Base-by-base conservation (phyloP, 1,139 yeast species). In the Magnusiomyces ingens region DNA sequence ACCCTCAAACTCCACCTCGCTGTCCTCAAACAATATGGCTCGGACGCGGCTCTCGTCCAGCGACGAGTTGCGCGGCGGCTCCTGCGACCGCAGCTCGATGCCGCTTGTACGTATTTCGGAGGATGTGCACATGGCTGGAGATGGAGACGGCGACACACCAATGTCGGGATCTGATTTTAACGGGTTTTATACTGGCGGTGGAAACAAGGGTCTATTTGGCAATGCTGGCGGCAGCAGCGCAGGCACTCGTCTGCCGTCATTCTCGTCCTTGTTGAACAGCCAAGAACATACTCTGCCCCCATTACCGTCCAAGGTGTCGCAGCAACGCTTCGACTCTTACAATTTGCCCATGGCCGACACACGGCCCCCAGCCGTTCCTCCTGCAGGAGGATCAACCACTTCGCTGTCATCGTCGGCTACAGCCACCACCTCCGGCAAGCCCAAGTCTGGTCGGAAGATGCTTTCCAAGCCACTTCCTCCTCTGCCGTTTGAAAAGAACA, bases 381-480 rank as follows among this genome's bases (percentile, higher is more conserved):
- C 65, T 26, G 64, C 60, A 48, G 64, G 64, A 40, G 47, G 52
- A 44, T 53, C 53, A 41, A 38, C 37, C 15, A 35, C 36, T 26
- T 26, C 49, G 11, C 44, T 49, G 37, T 29, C 32, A 5, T 26
- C 32, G 4, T 26, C 32, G 32, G 32, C 32, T 26, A 26, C 32
- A 5, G 32, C 8, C 32, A 41, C 21, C 8, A 45, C 42, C 8
- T 6, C 17, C n/a, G 6, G 37, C 5, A 17, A 12, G 22, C 13
- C 15, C 5, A 17, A 12, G 22, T 13, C 15, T 8, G 29, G 44
- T 12, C 17, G 44, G 8, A 47, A 47, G 44, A 17, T 21, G 15
- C 50, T 60, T 52, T 56, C 64, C 52, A 67, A 67, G 57, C 71
- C 70, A 13, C 55, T 67, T 43, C 70, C 71, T 15, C 70, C 69